Conservation (phyloP, 2,329 filamentous ascomycete genomes). For the Colletotrichum somersetense region DNA sequence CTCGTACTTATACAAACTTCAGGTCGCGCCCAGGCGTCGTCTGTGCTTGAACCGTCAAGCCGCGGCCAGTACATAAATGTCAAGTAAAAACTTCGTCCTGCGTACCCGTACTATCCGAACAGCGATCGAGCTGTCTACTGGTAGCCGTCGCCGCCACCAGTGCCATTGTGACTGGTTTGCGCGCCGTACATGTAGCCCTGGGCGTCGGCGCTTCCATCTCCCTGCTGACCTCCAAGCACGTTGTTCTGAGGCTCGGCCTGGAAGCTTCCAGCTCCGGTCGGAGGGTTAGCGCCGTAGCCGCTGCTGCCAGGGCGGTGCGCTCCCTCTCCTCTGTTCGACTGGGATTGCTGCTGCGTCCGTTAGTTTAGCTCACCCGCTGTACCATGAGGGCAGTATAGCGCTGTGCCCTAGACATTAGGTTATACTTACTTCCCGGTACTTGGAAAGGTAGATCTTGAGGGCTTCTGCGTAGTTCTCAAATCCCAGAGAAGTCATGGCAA, state of each 20-base stretch:
- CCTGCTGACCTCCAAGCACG: slow-evolving; percentile 55
- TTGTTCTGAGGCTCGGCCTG: slow-evolving; percentile 55
- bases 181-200: slow-evolving; percentile 65
- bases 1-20: slow-evolving; percentile 52
- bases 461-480: slow-evolving; percentile 99
- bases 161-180: slow-evolving; percentile 71
- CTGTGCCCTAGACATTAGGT: slow-evolving; percentile 6
- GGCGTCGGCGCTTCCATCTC: slow-evolving; percentile 57
- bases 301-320: slow-evolving; percentile 64
- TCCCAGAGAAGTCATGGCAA: slow-evolving; percentile 98
- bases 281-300: slow-evolving; percentile 61
- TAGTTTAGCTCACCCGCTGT: background rate
- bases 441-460: slow-evolving; percentile 96
- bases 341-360: slow-evolving; percentile 41
- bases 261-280: slow-evolving; percentile 59
- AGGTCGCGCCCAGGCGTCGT: slow-evolving; percentile 43
- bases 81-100: slow-evolving; percentile 5
- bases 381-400: background rate
- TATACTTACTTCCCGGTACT: slow-evolving; percentile 91
- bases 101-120: background rate
- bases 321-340: slow-evolving; percentile 78
- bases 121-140: slow-evolving; percentile 48
- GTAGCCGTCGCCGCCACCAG: slow-evolving; percentile 65
- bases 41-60: slow-evolving; percentile 43
- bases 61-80: slow-evolving; percentile 36